Evolutionary conservation across 306 rosid species (phyloP).

Genomic region (Lathyrus aphaca): DNA sequence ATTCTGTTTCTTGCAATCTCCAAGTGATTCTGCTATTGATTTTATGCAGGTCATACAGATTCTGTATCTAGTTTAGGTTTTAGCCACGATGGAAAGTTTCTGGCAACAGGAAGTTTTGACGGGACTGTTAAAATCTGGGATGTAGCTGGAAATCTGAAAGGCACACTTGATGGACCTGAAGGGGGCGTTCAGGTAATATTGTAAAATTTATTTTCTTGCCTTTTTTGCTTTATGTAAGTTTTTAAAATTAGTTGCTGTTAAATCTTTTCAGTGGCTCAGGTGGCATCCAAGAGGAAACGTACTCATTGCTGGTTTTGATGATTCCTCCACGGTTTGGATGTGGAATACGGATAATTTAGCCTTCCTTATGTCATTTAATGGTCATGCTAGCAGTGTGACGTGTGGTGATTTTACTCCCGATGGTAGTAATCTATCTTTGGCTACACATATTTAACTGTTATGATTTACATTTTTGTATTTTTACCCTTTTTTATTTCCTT

Average conservation of each 20-base stretch:
- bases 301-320: constrained; percentile 89
- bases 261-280: constrained; percentile 75
- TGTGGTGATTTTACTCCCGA: constrained; percentile 98
- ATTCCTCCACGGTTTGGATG: constrained; percentile 77
- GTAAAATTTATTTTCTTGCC: constrained; percentile 1
- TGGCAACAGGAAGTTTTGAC: constrained; percentile 83
- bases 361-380: constrained; percentile 64
- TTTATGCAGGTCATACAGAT: constrained; percentile 72
- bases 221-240: constrained; percentile 6
- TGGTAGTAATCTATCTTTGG: constrained; percentile 59
- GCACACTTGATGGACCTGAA: constrained; percentile 75
- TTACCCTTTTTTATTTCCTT: constrained; percentile 17
- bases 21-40: constrained; percentile 1
- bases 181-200: constrained; percentile 67
- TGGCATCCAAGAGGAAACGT: constrained; percentile 94
- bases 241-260: constrained; percentile 35
- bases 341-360: constrained; percentile 76
- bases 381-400: constrained; percentile 79
- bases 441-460: constrained; percentile 20
- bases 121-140: constrained; percentile 85
- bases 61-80: constrained; percentile 77
- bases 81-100: constrained; percentile 76
- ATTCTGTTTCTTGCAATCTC: constrained; percentile 8
- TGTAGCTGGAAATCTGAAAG: constrained; percentile 53
- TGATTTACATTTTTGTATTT: constrained; percentile 2